Conservation (phyloP, 257 asterid species). For the Solanum paucissectum region DNA sequence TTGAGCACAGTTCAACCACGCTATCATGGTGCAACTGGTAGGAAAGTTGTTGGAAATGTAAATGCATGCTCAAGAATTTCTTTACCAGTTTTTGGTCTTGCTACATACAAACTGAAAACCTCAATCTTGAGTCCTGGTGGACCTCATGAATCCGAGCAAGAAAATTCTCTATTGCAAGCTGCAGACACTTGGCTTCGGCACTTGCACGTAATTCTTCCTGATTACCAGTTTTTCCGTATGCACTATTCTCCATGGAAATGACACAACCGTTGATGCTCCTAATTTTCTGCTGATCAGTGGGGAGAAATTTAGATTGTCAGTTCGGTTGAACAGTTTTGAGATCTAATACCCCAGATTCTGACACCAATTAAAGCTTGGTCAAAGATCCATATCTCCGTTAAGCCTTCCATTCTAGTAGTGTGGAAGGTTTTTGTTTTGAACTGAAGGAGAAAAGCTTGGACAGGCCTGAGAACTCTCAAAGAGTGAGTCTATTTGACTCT, state of each 20-base stretch:
- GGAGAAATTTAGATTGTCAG: background rate
- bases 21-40: conserved; percentile 28
- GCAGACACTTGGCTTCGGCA: conserved; percentile 55
- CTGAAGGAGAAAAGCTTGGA: background rate
- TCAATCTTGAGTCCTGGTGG: conserved; percentile 47
- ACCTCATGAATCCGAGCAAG: conserved; percentile 58
- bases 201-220: conserved; percentile 47
- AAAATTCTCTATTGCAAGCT: conserved; percentile 41
- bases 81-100: conserved; percentile 70
- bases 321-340: conserved; percentile 10
- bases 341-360: background rate
- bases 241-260: conserved; percentile 36
- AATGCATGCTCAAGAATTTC: conserved; percentile 41
- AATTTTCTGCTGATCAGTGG: background rate
- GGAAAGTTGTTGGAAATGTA: conserved; percentile 13
- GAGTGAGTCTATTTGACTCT: background rate
- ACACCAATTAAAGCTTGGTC: background rate
- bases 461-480: background rate
- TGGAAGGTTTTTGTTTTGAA: background rate
- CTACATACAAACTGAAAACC: conserved; percentile 62
- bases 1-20: conserved; percentile 26
- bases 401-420: background rate
- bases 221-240: conserved; percentile 51
- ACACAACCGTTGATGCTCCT: background rate
- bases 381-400: background rate